Base-by-base conservation (phyloP, 495 filamentous ascomycete genomes). In the Lophiotrema nucula region DNA sequence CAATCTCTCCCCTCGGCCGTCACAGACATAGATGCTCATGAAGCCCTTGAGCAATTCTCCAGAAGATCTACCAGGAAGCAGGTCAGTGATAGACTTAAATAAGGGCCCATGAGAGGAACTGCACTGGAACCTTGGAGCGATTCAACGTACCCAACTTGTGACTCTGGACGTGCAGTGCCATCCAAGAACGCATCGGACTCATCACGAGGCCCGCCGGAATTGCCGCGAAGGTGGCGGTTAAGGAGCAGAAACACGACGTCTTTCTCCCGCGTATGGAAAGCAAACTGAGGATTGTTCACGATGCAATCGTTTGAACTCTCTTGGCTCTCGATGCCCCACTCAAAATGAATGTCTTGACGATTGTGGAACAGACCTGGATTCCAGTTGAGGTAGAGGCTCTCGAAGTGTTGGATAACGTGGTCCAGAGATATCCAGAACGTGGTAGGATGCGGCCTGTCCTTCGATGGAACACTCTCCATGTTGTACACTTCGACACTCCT, bases 301-400 rank as follows among this genome's bases (percentile, higher is more conserved):
- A 95, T 89, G 44, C 84, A 88, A 15, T 80, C 79, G 35, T 80
- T 69, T 44, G 73, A 35, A 18, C 15, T 23, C 25, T 19, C 10
- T 4, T 43, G 28, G 4, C 43, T 23, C 0, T 84, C 78, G 16
- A 95, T 76, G 33, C 88, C 81, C 93, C 93, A 99, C 2, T 79
- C 74, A 70, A 97, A 96, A 71, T 99, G 93, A 50, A 90, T 79
- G 65, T 97, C 91, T 68, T 96, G 83, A 24, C 89, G 84, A 60
- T 86, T 73, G 12, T 73, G 74, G 72, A 99, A 99, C 6, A 96
- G 74, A 1, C 79, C 81, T 4, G 95, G 92, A 64, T 95, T 96
- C 95, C 95, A 99, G 71, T 97, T 99, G 41, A 97, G 75, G 71
- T 97, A 99, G 25, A 97, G 79, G 22, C 92, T 95, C 58, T 96